Conservation (phyloP, 495 filamentous ascomycete species). For the Jackrogersella multiformis region DNA sequence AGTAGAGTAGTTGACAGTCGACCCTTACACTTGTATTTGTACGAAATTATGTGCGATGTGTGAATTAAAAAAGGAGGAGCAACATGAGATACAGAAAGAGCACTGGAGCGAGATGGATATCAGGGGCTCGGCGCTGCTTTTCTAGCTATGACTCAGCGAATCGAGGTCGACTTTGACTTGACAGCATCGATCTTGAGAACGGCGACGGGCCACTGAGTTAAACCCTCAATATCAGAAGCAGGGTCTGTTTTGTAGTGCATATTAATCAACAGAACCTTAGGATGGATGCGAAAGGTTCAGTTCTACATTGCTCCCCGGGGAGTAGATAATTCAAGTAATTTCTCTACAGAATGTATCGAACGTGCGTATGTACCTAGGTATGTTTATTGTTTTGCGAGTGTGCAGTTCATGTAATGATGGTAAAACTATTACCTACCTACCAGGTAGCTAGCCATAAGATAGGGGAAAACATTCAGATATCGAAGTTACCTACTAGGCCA, state of each 20-base stretch:
- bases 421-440: too few species aligned
- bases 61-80: conserved; percentile 7
- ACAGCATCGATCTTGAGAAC: background rate
- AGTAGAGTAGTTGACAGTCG: background rate
- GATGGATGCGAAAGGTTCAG: background rate
- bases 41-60: conserved; percentile 29
- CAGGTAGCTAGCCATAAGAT: too few species aligned
- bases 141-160: background rate
- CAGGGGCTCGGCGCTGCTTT: too few species aligned
- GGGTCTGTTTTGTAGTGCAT: conserved; percentile 8
- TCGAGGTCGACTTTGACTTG: background rate
- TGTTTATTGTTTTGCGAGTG: too few species aligned
- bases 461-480: background rate
- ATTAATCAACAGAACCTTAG: background rate
- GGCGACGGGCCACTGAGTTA: background rate
- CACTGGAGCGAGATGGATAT: background rate
- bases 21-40: conserved; percentile 28
- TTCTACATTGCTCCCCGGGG: background rate
- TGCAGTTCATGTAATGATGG: too few species aligned
- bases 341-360: background rate
- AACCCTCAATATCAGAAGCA: background rate
- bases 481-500: background rate
- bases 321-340: conserved; percentile 6
- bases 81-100: background rate
- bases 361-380: background rate